A percentile compares a stretch with the other conserved stretches of the same genome.
phyloP scores from a whole-genome alignment of 23 red algal genomes.

The Gracilariopsis chorda region DNA sequence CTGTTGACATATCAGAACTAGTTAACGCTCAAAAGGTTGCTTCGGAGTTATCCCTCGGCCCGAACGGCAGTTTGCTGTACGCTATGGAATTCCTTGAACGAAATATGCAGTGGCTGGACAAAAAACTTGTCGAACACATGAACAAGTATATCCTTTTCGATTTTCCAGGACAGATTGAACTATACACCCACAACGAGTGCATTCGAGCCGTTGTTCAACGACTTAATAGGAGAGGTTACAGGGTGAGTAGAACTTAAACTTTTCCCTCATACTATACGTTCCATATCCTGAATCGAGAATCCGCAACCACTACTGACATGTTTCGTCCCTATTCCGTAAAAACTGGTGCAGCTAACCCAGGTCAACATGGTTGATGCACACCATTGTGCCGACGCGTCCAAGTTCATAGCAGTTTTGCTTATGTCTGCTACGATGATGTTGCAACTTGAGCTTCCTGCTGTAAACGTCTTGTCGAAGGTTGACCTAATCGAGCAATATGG shows the following conservation, averaged over 20 bases:
- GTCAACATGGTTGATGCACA: slow-evolving; percentile 94
- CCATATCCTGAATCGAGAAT: not conserved
- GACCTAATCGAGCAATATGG: slow-evolving; percentile 86
- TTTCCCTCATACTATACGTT: not conserved
- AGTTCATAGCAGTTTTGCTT: slow-evolving; percentile 81
- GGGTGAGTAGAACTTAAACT: not conserved
- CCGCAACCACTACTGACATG: no score
- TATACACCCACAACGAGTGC: slow-evolving; percentile 87
- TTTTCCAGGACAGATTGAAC: slow-evolving; percentile 94
- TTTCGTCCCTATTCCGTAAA: no score
- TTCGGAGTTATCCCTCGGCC: slow-evolving; percentile 64
- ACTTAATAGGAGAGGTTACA: slow-evolving; percentile 2
- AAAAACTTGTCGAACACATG: slow-evolving; percentile 8
- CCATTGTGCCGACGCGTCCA: slow-evolving; percentile 71
- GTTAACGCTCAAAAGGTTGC: slow-evolving; percentile 53
- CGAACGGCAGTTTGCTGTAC: slow-evolving; percentile 89
- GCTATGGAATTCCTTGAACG: slow-evolving; percentile 81
- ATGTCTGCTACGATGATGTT: slow-evolving; percentile 83
- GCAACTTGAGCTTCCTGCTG: slow-evolving; percentile 85
- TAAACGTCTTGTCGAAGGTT: slow-evolving; percentile 93
- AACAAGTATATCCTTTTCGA: slow-evolving; percentile 84
- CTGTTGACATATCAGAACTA: slow-evolving; percentile 77
- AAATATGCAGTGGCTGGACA: slow-evolving; percentile 83
- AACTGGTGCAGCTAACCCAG: slow-evolving; percentile 41
- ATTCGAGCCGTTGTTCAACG: slow-evolving; percentile 57